These are phyloP conservation scores for Diversispora eburnea DNA, from an alignment of 192 early-diverging fungal genomes.

Conservation along the genomic window DNA sequence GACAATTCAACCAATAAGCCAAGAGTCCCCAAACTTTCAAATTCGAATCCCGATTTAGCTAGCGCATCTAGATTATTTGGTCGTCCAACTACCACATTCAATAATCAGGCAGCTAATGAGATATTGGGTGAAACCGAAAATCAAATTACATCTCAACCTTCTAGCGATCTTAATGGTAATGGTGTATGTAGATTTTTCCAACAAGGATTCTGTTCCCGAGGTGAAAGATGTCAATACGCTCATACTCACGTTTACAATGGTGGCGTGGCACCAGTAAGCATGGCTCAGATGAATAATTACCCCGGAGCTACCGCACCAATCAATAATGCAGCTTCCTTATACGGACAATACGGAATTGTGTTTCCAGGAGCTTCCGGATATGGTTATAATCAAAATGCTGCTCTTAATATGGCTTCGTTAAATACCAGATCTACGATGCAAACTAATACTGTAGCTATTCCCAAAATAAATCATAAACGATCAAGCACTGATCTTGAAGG, in stretches of 20 bases:
- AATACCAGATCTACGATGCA: constrained; percentile 5
- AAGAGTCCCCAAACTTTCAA: constrained; percentile 38
- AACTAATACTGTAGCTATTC: not conserved
- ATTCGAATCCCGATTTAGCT: constrained; percentile 45
- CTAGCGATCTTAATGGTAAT: not conserved
- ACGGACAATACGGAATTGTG: constrained; percentile 18
- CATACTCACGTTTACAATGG: constrained; percentile 37
- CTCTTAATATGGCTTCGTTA: constrained; percentile 1
- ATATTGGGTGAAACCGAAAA: constrained; percentile 8
- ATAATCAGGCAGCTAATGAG: not conserved
- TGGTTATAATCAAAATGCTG: constrained; percentile 29
- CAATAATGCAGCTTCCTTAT: constrained; percentile 11
- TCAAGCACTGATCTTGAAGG: constrained; percentile 29
- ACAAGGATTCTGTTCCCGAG: constrained; percentile 35
- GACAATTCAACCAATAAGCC: constrained; percentile 32
- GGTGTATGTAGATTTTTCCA: constrained; percentile 31
- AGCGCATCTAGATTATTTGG: constrained; percentile 30
- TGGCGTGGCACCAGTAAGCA: not conserved
- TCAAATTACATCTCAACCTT: not conserved
- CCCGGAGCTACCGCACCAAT: constrained; percentile 4
- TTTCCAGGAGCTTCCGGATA: not conserved
- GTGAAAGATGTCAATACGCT: constrained; percentile 52
- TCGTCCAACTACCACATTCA: constrained; percentile 29
- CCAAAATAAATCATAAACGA: constrained; percentile 28
- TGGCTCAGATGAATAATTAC: constrained; percentile 8